Evolutionary conservation across 1,139 yeast species (phyloP).

Genomic region (Yamadazyma kanchanaburiensis): DNA sequence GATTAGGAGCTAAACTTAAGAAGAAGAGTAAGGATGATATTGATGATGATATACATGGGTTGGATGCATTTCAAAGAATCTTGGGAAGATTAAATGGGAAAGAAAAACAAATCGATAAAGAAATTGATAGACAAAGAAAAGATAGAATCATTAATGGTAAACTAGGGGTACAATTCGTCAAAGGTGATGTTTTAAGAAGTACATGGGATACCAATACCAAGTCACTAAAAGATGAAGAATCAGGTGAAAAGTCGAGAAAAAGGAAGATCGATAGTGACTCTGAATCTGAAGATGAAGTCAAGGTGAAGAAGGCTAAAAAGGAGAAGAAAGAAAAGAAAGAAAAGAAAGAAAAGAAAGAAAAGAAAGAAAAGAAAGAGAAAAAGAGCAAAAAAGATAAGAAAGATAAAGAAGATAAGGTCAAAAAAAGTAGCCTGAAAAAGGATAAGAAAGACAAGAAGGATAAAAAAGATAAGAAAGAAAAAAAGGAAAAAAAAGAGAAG

Average conservation of each 20-base stretch:
- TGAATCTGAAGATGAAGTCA: conserved; percentile 22
- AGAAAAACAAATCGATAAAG: conserved; percentile 55
- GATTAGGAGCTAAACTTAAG: conserved; percentile 79
- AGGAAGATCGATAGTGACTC: conserved; percentile 15
- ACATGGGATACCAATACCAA: conserved; percentile 75
- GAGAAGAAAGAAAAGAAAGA: conserved; percentile 19
- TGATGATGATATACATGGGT: conserved; percentile 79
- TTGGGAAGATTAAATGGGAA: conserved; percentile 83
- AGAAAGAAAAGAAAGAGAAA: conserved; percentile 24
- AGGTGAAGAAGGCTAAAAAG: conserved; percentile 19
- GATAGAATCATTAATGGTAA: conserved; percentile 70
- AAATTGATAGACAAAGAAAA: conserved; percentile 62
- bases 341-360: conserved; percentile 16
- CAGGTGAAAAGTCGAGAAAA: conserved; percentile 16
- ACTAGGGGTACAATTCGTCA: conserved; percentile 84
- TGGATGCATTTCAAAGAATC: conserved; percentile 89
- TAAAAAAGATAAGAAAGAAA: conserved; percentile 21
- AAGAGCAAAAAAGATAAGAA: conserved; percentile 18
- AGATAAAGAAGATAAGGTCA: conserved; percentile 8
- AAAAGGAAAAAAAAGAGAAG: conserved; percentile 17
- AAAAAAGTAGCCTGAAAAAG: background rate
- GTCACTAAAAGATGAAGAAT: conserved; percentile 25
- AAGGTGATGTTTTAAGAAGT: conserved; percentile 78
- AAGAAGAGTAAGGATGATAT: conserved; percentile 53
- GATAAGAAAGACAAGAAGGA: conserved; percentile 15